Evolutionary conservation across 108 stramenopile species (phyloP).

Genomic region (Craspedostauros australis): DNA sequence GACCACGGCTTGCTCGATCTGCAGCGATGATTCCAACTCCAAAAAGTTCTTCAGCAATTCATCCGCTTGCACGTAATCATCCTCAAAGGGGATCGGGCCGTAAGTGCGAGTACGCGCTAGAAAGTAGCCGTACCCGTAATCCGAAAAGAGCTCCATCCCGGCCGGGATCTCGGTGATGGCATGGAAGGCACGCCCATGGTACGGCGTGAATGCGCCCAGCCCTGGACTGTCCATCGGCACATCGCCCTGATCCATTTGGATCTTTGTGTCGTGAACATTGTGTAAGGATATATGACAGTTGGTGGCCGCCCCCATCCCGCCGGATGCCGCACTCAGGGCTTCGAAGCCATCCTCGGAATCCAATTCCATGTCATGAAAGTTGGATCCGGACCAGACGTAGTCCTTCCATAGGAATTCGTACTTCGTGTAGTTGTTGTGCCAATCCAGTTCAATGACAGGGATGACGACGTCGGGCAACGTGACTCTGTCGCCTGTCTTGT

Average conservation of each 20-base stretch:
- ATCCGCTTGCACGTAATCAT: conserved; percentile 7
- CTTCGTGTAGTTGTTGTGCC: conserved; percentile 12
- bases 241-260: conserved; percentile 14
- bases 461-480: conserved; percentile 22
- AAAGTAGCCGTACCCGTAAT: conserved; percentile 23
- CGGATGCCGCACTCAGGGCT: conserved; percentile 12
- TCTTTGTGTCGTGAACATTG: conserved; percentile 25
- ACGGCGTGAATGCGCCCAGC: conserved; percentile 47
- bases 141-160: conserved; percentile 37
- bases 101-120: not conserved
- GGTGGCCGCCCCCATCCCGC: conserved; percentile 44
- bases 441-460: conserved; percentile 26
- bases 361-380: conserved; percentile 20
- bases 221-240: conserved; percentile 34
- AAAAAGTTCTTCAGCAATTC: conserved; percentile 2
- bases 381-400: conserved; percentile 16
- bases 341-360: conserved; percentile 19
- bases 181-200: conserved; percentile 23
- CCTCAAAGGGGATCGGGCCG: not conserved
- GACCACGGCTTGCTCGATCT: not conserved
- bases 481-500: conserved; percentile 10
- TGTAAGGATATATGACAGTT: conserved; percentile 47
- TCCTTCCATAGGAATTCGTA: conserved; percentile 33
- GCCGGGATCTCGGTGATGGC: conserved; percentile 26
- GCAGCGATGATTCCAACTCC: not conserved